Base-by-base conservation (phyloP, 257 asterid genomes). In the Solanum gracilifrons region DNA sequence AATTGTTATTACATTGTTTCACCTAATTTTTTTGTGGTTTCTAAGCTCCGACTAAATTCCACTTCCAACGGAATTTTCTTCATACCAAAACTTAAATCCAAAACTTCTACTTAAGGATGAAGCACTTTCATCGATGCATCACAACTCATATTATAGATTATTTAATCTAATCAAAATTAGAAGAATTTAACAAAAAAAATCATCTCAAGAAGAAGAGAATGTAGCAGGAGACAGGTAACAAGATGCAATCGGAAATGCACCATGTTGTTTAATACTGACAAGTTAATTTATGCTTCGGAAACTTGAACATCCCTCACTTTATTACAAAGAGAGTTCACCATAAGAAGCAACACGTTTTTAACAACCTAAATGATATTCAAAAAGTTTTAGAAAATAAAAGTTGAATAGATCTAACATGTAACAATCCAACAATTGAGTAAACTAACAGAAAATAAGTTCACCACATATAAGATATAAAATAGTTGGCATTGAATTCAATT, bases 191-290 rank as follows among this genome's bases (percentile, higher is more conserved):
- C 10, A 18, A 18, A 16, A 51, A 6, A 0, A 18, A 5, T 16
- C 60, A 48, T 5, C 7, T 48, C 11, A 32, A 55, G 21, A n/a
- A 62, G 6, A 36, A 3, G 5, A 25, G 3, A 37, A 13, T 85
- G 83, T 85, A 64, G 51, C 80, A 85, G 87, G 23, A 85, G 87
- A 85, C 87, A 85, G 87, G 87, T 85, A 85, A 46, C 87, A 85
- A 29, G 20, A 58, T 85, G 87, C 87, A 41, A 85, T 20, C 12
- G n/a, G 18, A 43, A 31, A 35, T 41, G 48, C 83, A 85, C 51
- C 29, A 69, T 12, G 87, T 71, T 71, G 87, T 85, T 85, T 41
- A 41, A 46, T 27, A 48, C 88, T 86, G 83, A 11, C 51, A 46
- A 0, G 60, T 72, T 86, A 21, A 32, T 86, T 60, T 86, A 86